Conservation (phyloP, 306 rosid genomes). For the Boehmeria nivea region DNA sequence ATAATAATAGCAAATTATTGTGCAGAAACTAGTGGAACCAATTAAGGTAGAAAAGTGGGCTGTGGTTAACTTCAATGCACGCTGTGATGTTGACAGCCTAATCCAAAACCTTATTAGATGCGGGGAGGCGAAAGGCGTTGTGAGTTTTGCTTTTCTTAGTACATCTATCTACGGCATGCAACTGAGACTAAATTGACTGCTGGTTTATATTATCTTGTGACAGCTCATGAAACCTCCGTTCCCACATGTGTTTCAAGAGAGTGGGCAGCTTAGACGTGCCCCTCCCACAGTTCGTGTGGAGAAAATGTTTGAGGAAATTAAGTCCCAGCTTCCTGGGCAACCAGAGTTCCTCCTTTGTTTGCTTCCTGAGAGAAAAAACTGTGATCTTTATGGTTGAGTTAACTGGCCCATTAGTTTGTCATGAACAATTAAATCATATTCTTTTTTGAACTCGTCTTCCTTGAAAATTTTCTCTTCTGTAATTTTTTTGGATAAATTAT, state of each 20-base stretch:
- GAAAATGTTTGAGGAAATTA: constrained; percentile 61
- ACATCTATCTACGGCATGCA: neutral
- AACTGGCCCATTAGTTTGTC: neutral
- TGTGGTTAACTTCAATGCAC: constrained; percentile 79
- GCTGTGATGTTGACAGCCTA: constrained; percentile 59
- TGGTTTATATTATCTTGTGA: constrained; percentile 4
- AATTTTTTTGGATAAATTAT: neutral
- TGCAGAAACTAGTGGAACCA: constrained; percentile 67
- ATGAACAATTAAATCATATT: neutral
- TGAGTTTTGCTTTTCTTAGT: constrained; percentile 29
- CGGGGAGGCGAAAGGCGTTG: constrained; percentile 75
- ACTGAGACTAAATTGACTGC: neutral
- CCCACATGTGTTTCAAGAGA: constrained; percentile 53
- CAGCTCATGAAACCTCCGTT: constrained; percentile 52
- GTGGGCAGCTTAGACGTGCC: constrained; percentile 51
- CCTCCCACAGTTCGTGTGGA: constrained; percentile 81
- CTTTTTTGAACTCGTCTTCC: neutral
- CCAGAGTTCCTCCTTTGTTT: constrained; percentile 75
- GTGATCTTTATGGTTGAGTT: constrained; percentile 85
- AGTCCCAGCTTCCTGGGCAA: constrained; percentile 61
- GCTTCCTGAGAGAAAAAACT: constrained; percentile 87
- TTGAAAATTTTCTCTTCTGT: neutral
- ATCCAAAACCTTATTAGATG: constrained; percentile 59
- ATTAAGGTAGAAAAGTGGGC: constrained; percentile 61
- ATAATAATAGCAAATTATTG: neutral